phyloP scores from a whole-genome alignment of 2,329 filamentous ascomycete genomes.

The Sporothrix curviconia region DNA sequence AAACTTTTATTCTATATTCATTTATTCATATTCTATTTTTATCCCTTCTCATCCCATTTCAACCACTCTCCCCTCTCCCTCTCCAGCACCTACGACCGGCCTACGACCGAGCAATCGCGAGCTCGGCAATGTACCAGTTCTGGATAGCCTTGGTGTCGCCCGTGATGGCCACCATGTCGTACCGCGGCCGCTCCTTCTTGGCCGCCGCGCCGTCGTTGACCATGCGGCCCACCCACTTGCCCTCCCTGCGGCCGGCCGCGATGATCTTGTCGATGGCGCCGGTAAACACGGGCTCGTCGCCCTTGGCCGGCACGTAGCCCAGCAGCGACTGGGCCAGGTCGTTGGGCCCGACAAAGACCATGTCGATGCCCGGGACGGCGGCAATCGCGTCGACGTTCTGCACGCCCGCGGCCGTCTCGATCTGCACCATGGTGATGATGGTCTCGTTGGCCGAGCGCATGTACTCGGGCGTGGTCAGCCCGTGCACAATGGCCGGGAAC shows the following conservation, averaged over 20 bases:
- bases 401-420: slow-evolving; percentile 37
- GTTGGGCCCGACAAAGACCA: slow-evolving; percentile 41
- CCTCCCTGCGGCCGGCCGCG: slow-evolving; percentile 33
- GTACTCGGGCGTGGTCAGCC: slow-evolving; percentile 41
- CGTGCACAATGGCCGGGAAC: slow-evolving; percentile 40
- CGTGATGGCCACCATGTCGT: slow-evolving; percentile 40
- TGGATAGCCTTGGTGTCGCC: slow-evolving; percentile 42
- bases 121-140: slow-evolving; percentile 41
- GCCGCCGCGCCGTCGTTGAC: slow-evolving; percentile 37
- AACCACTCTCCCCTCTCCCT: too few relatives aligned
- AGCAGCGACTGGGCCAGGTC: slow-evolving; percentile 38
- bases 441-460: slow-evolving; percentile 44
- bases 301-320: slow-evolving; percentile 39
- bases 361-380: slow-evolving; percentile 36
- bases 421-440: slow-evolving; percentile 39
- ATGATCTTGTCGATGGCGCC: slow-evolving; percentile 40
- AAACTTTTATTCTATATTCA: too few relatives aligned
- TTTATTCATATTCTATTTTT: too few relatives aligned
- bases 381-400: slow-evolving; percentile 40
- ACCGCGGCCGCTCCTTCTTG: slow-evolving; percentile 33
- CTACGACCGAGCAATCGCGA: slow-evolving; percentile 32
- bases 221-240: slow-evolving; percentile 45
- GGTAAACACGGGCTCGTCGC: slow-evolving; percentile 42
- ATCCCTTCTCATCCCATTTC: neutral
- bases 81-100: too few relatives aligned